Percentiles rank a stretch among this genome's conserved stretches.
These are phyloP conservation scores for Brettanomyces nanus DNA, from an alignment of 805 yeast genomes.

Conservation along the genomic window DNA sequence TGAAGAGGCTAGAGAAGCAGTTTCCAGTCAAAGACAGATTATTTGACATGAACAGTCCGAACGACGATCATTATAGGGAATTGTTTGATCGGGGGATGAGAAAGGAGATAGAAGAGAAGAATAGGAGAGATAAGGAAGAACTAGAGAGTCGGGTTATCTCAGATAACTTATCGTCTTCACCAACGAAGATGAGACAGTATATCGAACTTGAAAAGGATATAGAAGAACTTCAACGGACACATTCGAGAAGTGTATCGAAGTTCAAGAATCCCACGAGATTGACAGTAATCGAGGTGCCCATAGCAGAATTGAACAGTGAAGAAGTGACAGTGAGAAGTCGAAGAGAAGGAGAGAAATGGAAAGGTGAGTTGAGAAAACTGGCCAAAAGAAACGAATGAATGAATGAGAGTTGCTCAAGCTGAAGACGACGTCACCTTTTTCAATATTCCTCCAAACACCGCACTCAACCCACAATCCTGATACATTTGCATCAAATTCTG, in stretches of 20 bases:
- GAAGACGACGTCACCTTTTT: conserved; percentile 23
- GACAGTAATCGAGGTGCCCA: conserved; percentile 12
- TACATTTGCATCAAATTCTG: conserved; percentile 31
- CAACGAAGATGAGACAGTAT: conserved; percentile 20
- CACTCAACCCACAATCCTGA: conserved; percentile 28
- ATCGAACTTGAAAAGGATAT: conserved; percentile 19
- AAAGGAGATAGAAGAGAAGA: conserved; percentile 10
- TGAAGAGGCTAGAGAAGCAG: conserved; percentile 27
- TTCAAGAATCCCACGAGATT: conserved; percentile 17
- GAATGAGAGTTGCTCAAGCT: too few relatives aligned
- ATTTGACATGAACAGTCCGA: conserved; percentile 28
- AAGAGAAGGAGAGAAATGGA: not conserved
- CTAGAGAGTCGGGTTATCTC: not conserved
- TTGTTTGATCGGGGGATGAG: conserved; percentile 26
- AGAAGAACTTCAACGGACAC: conserved; percentile 16
- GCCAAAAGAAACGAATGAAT: not conserved
- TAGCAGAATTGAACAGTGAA: conserved; percentile 11
- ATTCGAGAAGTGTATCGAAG: conserved; percentile 12
- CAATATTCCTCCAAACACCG: conserved; percentile 40
- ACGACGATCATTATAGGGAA: conserved; percentile 35
- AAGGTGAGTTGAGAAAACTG: not conserved
- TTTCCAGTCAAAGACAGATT: conserved; percentile 31
- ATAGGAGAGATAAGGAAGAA: not conserved
- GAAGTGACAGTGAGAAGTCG: not conserved
- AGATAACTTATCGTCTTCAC: conserved; percentile 7